phyloP scores from a whole-genome alignment of 805 yeast species.

The Saturnispora kantuleensis region DNA sequence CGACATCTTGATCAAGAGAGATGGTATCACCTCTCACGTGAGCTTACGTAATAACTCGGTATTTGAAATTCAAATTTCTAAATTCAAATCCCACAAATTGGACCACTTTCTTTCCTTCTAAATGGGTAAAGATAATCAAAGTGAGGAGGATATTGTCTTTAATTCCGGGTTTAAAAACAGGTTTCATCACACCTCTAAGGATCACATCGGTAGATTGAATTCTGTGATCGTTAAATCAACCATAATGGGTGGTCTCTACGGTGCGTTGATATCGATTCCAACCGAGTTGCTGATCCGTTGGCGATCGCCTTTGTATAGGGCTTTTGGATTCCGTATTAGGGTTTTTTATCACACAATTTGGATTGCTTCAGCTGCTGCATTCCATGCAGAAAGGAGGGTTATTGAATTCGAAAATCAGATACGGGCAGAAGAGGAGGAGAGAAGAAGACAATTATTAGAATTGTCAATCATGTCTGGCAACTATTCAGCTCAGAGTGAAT shows the following conservation, averaged over 20 bases:
- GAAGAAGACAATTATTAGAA: conserved; percentile 25
- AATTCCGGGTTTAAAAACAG: conserved; percentile 14
- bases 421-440: conserved; percentile 24
- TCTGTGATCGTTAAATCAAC: conserved; percentile 25
- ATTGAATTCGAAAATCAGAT: conserved; percentile 25
- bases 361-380: conserved; percentile 29
- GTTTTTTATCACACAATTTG: conserved; percentile 30
- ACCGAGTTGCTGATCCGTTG: conserved; percentile 28
- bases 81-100: no score
- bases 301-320: conserved; percentile 30
- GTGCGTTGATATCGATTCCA: conserved; percentile 30
- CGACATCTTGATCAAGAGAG: no score
- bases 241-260: conserved; percentile 28
- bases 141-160: conserved; percentile 1
- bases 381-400: conserved; percentile 28
- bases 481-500: conserved; percentile 25
- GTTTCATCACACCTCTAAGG: conserved; percentile 13
- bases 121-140: background rate
- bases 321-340: conserved; percentile 28
- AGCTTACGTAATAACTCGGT: no score
- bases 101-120: no score
- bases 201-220: conserved; percentile 20
- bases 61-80: no score
- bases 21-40: no score
- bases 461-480: conserved; percentile 26